Evolutionary conservation across 192 early-diverging fungal genomes (phyloP).

Genomic region (Coemansia sp.): DNA sequence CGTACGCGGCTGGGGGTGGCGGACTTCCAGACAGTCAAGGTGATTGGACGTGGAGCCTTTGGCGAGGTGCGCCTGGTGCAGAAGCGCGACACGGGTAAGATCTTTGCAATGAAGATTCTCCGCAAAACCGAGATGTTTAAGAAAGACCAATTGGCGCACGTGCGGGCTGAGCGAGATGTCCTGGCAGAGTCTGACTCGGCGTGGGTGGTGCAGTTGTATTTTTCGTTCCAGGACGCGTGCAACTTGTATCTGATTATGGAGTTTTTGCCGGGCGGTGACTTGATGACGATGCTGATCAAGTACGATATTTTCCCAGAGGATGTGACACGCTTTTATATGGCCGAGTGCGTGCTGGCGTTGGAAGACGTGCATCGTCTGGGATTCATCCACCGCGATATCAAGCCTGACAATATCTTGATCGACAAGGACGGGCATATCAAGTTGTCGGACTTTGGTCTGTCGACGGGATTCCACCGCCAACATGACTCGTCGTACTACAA

Average conservation of each 20-base stretch:
- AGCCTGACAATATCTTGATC: conserved; percentile 88
- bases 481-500: conserved; percentile 98
- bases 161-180: conserved; percentile 97
- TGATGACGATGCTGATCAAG: conserved; percentile 99
- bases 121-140: conserved; percentile 97
- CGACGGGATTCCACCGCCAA: conserved; percentile 98
- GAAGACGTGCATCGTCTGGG: conserved; percentile 90
- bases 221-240: conserved; percentile 93
- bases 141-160: conserved; percentile 98
- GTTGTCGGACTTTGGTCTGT: conserved; percentile 99
- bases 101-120: conserved; percentile 98
- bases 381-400: conserved; percentile 91
- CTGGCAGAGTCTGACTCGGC: conserved; percentile 93
- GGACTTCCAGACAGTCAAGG: conserved; percentile 94
- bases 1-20: conserved; percentile 83
- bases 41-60: conserved; percentile 98
- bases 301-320: conserved; percentile 97
- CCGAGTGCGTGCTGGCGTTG: conserved; percentile 91
- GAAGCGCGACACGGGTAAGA: conserved; percentile 93
- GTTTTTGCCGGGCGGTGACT: conserved; percentile 96
- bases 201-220: conserved; percentile 98
- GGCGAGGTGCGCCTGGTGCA: conserved; percentile 98
- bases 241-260: conserved; percentile 99
- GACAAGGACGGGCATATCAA: conserved; percentile 99
- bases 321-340: conserved; percentile 98